Percentiles rank a stretch among this genome's conserved stretches.
phyloP scores from a whole-genome alignment of 192 early-diverging fungal genomes.

The Umbelopsis sp. region DNA sequence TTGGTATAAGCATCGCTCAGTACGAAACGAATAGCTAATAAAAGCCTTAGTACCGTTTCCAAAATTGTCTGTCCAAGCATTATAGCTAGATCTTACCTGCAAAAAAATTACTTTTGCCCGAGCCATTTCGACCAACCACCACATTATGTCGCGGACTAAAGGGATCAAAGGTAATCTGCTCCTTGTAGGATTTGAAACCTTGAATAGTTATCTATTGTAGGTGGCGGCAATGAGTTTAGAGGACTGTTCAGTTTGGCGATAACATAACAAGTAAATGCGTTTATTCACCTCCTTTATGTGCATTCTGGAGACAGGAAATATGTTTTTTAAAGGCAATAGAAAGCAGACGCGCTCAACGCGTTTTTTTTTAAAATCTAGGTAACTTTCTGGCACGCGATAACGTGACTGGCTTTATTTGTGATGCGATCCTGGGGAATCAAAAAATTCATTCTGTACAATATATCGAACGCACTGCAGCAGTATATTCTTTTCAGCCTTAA shows the following conservation, averaged over 20 bases:
- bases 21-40: slow-evolving; percentile 90
- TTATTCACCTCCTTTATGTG: slow-evolving; percentile 15
- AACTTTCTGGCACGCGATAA: neutral
- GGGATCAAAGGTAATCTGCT: slow-evolving; percentile 91
- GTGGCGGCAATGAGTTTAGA: neutral
- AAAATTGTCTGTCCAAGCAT: neutral
- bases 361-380: neutral
- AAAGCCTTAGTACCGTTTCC: neutral
- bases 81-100: slow-evolving; percentile 55
- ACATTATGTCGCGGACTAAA: slow-evolving; percentile 95
- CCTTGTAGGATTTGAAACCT: slow-evolving; percentile 99
- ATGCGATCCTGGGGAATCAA: slow-evolving; percentile 25
- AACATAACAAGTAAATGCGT: neutral
- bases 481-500: slow-evolving; percentile 60
- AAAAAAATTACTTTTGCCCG: slow-evolving; percentile 99
- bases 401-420: neutral
- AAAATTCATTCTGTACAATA: slow-evolving; percentile 60
- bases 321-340: neutral
- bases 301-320: neutral
- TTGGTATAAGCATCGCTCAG: slow-evolving; percentile 94
- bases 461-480: slow-evolving; percentile 66
- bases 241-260: neutral
- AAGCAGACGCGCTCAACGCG: slow-evolving; percentile 13
- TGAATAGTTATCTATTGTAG: slow-evolving; percentile 85
- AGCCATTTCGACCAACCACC: slow-evolving; percentile 94